These are phyloP conservation scores for Lumnitzera racemosa DNA, from an alignment of 345 rosid species.

Conservation along the genomic window DNA sequence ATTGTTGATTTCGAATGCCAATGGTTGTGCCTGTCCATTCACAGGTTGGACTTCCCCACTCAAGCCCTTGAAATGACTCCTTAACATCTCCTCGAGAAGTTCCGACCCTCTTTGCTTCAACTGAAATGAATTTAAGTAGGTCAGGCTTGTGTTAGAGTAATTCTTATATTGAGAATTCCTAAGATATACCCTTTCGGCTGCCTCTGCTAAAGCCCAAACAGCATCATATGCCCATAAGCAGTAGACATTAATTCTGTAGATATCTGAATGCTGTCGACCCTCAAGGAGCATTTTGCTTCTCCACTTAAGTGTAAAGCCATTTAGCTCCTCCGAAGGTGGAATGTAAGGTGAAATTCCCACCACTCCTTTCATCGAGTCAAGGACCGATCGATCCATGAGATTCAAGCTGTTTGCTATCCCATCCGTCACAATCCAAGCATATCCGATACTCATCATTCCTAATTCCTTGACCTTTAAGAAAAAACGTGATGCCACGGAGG, in stretches of 20 bases:
- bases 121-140: slow-evolving; percentile 13
- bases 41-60: slow-evolving; percentile 24
- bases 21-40: slow-evolving; percentile 22
- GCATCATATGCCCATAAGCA: slow-evolving; percentile 40
- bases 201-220: slow-evolving; percentile 27
- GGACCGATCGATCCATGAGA: neutral
- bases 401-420: slow-evolving; percentile 7
- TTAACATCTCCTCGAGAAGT: slow-evolving; percentile 11
- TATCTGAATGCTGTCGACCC: neutral
- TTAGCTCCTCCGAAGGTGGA: slow-evolving; percentile 3
- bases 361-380: slow-evolving; percentile 19
- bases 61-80: slow-evolving; percentile 21
- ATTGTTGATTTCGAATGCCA: slow-evolving; percentile 27
- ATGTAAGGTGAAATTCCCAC: slow-evolving; percentile 18
- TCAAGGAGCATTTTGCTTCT: neutral
- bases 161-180: slow-evolving; percentile 3
- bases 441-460: slow-evolving; percentile 19
- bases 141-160: neutral
- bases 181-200: slow-evolving; percentile 19
- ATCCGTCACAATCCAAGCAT: slow-evolving; percentile 16
- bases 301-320: slow-evolving; percentile 10
- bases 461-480: slow-evolving; percentile 4
- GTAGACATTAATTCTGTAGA: neutral
- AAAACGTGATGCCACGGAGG: slow-evolving; percentile 7
- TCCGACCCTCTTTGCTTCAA: slow-evolving; percentile 18